These are phyloP conservation scores for Solanum pimpinellifolium DNA, from an alignment of 257 asterid species.

Conservation along the genomic window DNA sequence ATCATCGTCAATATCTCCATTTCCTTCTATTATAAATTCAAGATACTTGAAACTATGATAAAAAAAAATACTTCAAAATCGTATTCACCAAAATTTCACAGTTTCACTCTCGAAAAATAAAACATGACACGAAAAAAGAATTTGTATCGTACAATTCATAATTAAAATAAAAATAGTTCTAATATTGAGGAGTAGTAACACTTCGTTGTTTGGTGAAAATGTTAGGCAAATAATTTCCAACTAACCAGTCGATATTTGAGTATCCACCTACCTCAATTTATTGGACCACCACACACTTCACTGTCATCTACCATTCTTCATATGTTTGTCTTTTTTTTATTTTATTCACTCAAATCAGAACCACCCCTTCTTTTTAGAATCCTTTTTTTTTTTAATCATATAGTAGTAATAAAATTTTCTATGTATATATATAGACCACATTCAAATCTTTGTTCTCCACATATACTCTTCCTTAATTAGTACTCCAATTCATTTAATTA, in stretches of 20 bases:
- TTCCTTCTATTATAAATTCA: accelerated
- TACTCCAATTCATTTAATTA: background rate
- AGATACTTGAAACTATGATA: background rate
- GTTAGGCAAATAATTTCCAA: background rate
- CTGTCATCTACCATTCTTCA: slow-evolving; percentile 12
- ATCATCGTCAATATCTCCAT: too few relatives aligned
- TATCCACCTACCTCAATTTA: background rate
- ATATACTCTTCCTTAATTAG: background rate
- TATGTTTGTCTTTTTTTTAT: background rate
- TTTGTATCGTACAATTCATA: background rate
- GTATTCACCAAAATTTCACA: background rate
- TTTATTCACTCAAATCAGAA: background rate
- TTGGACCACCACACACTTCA: background rate
- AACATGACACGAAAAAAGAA: background rate
- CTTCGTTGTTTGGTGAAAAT: background rate
- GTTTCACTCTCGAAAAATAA: too few relatives aligned
- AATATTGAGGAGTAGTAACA: background rate
- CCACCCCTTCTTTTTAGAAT: background rate
- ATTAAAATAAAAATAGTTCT: background rate
- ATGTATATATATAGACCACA: background rate
- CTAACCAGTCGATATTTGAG: background rate
- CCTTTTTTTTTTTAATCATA: background rate
- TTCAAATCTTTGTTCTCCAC: background rate
- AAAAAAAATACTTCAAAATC: background rate
- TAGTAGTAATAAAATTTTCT: background rate